phyloP scores from a whole-genome alignment of 2,329 filamentous ascomycete species.

The Sporothrix protearum region DNA sequence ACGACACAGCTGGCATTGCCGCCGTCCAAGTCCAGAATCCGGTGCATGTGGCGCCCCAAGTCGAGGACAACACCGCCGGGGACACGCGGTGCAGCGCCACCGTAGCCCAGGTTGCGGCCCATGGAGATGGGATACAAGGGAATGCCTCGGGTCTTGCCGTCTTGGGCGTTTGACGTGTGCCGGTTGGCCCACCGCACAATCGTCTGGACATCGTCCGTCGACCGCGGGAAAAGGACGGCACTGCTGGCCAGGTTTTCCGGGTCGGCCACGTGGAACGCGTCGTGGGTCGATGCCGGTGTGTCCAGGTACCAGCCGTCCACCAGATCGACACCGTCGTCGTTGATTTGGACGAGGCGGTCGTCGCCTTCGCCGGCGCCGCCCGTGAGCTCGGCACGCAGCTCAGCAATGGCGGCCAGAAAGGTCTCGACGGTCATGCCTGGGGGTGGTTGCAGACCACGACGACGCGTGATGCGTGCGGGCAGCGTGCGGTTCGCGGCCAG shows the following conservation, averaged over 20 bases:
- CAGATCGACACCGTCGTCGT: conserved; percentile 33
- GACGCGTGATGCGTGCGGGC: conserved; percentile 28
- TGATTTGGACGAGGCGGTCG: conserved; percentile 35
- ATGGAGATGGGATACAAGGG: conserved; percentile 50
- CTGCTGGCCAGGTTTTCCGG: conserved; percentile 43
- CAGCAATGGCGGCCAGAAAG: conserved; percentile 35
- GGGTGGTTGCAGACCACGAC: conserved; percentile 31
- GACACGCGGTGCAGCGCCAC: conserved; percentile 52
- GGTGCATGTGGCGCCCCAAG: conserved; percentile 52
- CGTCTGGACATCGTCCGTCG: conserved; percentile 45
- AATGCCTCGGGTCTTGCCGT: conserved; percentile 31
- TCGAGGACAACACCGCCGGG: conserved; percentile 50
- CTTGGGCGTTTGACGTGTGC: neutral
- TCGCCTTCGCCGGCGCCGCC: neutral
- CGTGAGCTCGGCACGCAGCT: conserved; percentile 34
- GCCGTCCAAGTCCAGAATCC: conserved; percentile 49
- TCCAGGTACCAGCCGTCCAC: conserved; percentile 38
- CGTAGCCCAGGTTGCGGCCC: conserved; percentile 46
- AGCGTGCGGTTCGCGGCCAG: conserved; percentile 31
- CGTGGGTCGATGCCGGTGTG: conserved; percentile 38
- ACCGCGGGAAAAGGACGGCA: conserved; percentile 44
- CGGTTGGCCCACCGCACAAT: conserved; percentile 41
- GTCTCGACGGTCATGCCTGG: conserved; percentile 30
- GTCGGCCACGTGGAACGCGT: conserved; percentile 42
- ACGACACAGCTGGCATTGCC: conserved; percentile 49